A percentile compares a stretch with the other conserved stretches of the same genome.
phyloP scores from a whole-genome alignment of 2,329 filamentous ascomycete genomes.

The Hymenoscyphus fraxineus region DNA sequence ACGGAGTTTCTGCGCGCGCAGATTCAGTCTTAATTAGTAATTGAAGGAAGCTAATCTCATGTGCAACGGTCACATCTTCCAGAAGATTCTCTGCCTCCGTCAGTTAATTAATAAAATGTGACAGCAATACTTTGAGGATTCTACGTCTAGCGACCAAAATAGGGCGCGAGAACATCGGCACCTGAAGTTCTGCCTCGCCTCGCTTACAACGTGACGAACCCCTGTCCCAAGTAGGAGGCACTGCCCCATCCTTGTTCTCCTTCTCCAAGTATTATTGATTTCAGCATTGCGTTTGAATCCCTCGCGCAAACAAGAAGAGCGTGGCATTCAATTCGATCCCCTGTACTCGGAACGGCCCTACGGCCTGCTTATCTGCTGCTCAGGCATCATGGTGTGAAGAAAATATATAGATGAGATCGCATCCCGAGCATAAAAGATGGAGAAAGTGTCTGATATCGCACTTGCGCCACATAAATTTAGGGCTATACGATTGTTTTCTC shows the following conservation, averaged over 20 bases:
- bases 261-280: constrained; percentile 10
- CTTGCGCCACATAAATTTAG: constrained; percentile 6
- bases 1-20: background rate
- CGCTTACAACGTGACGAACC: background rate
- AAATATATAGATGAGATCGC: constrained; percentile 13
- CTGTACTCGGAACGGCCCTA: constrained; percentile 9
- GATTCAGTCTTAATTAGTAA: background rate
- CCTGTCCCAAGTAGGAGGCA: constrained; percentile 1
- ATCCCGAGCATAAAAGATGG: constrained; percentile 6
- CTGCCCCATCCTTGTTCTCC: constrained; percentile 7
- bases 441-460: constrained; percentile 6
- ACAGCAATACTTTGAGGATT: constrained; percentile 1
- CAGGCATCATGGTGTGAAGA: constrained; percentile 8
- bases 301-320: constrained; percentile 1
- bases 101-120: background rate
- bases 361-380: constrained; percentile 12
- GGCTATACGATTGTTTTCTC: background rate
- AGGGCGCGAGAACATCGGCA: constrained; percentile 7
- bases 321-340: constrained; percentile 11
- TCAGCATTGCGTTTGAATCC: constrained; percentile 10
- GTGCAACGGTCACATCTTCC: background rate
- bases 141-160: background rate
- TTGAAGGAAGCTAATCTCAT: background rate
- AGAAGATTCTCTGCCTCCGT: background rate
- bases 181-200: background rate